Conservation (phyloP, 2,329 filamentous ascomycete species). For the Pseudogymnoascus sp. region DNA sequence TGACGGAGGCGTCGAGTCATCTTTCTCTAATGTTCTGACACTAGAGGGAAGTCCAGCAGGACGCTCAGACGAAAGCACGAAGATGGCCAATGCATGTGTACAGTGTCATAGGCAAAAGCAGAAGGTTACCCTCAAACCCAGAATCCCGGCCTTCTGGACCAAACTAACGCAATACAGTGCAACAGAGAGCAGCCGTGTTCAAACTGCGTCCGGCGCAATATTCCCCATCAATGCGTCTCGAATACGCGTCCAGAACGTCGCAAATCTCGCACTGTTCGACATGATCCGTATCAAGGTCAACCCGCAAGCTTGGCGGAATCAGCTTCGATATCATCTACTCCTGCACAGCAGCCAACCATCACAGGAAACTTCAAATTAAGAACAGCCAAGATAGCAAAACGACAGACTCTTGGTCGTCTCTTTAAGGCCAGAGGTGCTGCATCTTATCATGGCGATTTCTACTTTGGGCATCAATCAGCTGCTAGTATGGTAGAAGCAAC, state of each 20-base stretch:
- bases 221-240: conserved; percentile 3
- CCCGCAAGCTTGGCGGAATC: not conserved
- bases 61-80: conserved; percentile 1
- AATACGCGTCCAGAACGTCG: not conserved
- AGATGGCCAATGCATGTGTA: conserved; percentile 13
- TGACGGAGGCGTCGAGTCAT: not conserved
- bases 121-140: not conserved
- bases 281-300: not conserved
- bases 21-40: not conserved
- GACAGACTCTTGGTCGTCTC: conserved; percentile 23
- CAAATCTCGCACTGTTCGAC: not conserved
- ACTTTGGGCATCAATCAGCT: conserved; percentile 30
- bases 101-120: conserved; percentile 13
- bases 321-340: not conserved
- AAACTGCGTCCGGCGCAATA: conserved; percentile 11
- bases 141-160: not conserved
- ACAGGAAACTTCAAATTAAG: not conserved
- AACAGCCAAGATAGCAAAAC: conserved; percentile 2
- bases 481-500: conserved; percentile 28
- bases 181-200: conserved; percentile 11
- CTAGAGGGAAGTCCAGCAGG: not conserved
- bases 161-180: conserved; percentile 4
- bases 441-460: conserved; percentile 28
- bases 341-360: not conserved
- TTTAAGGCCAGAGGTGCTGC: conserved; percentile 28